Conservation (phyloP, 2,329 filamentous ascomycete species). For the Blumeria hordei region DNA sequence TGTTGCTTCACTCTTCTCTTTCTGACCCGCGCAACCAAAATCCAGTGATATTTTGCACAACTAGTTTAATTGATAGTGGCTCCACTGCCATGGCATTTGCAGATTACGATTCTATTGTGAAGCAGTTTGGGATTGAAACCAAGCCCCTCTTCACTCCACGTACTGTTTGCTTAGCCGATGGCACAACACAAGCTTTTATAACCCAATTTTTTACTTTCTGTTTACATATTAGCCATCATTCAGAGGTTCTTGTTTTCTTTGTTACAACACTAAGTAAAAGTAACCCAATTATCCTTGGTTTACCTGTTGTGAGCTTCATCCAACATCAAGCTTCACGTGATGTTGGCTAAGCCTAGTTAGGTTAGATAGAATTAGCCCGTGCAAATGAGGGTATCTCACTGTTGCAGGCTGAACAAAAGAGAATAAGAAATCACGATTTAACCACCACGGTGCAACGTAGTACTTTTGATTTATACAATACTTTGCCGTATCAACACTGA, state of each 20-base stretch:
- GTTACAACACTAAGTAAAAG: background rate
- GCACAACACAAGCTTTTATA: background rate
- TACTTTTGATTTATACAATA: too few species aligned
- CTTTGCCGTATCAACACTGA: too few species aligned
- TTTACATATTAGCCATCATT: background rate
- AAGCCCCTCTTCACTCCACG: background rate
- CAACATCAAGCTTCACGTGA: too few species aligned
- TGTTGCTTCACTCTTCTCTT: background rate
- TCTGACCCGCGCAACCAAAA: background rate
- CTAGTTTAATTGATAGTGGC: conserved; percentile 1
- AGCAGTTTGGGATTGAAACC: background rate
- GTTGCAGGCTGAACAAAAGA: too few species aligned
- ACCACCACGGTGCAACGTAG: too few species aligned
- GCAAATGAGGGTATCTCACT: too few species aligned
- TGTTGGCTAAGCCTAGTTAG: too few species aligned
- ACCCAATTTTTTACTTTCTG: background rate
- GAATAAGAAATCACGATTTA: too few species aligned
- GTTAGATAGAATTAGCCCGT: too few species aligned
- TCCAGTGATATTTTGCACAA: background rate
- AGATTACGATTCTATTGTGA: background rate
- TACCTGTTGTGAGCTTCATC: too few species aligned
- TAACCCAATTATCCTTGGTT: background rate
- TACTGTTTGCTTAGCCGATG: background rate
- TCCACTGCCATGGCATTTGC: background rate
- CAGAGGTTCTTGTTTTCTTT: background rate